Percentiles rank a stretch among this genome's conserved stretches.
Evolutionary conservation across 352 stramenopile species (phyloP).

Genomic region (Globisporangium viniferum): DNA sequence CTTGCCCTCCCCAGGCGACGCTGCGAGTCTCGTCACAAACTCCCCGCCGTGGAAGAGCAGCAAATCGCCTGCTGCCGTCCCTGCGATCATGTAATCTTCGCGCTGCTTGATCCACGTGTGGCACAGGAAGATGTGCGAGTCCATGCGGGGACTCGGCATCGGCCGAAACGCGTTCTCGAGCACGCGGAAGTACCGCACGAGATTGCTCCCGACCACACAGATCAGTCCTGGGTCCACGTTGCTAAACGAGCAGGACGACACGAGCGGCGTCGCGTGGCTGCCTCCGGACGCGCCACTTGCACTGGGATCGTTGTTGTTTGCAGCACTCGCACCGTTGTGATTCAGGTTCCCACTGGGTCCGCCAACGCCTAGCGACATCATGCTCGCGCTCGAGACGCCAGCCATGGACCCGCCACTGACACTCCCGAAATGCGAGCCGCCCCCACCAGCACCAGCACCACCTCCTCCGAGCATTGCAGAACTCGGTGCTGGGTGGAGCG

Average conservation of each 20-base stretch:
- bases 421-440: slow-evolving; percentile 24
- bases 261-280: slow-evolving; percentile 19
- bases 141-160: slow-evolving; percentile 78
- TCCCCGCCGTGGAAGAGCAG: slow-evolving; percentile 85
- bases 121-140: slow-evolving; percentile 69
- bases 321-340: not conserved
- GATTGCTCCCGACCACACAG: slow-evolving; percentile 75
- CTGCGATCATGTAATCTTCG: slow-evolving; percentile 87
- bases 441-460: slow-evolving; percentile 2
- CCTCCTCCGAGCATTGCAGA: slow-evolving; percentile 35
- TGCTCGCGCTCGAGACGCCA: slow-evolving; percentile 20
- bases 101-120: slow-evolving; percentile 90
- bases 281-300: not conserved
- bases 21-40: slow-evolving; percentile 51
- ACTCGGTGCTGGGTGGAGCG: slow-evolving; percentile 39
- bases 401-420: slow-evolving; percentile 22
- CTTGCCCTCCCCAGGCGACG: slow-evolving; percentile 47
- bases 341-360: slow-evolving; percentile 4
- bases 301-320: not conserved
- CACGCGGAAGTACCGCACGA: slow-evolving; percentile 91
- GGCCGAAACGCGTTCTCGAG: slow-evolving; percentile 82
- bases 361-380: slow-evolving; percentile 16
- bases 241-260: slow-evolving; percentile 86
- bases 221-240: slow-evolving; percentile 86
- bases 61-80: slow-evolving; percentile 78